A percentile compares a stretch with the other conserved stretches of the same genome.
phyloP scores from a whole-genome alignment of 768 basidiomycete species.

The Termitomyces titanicus region DNA sequence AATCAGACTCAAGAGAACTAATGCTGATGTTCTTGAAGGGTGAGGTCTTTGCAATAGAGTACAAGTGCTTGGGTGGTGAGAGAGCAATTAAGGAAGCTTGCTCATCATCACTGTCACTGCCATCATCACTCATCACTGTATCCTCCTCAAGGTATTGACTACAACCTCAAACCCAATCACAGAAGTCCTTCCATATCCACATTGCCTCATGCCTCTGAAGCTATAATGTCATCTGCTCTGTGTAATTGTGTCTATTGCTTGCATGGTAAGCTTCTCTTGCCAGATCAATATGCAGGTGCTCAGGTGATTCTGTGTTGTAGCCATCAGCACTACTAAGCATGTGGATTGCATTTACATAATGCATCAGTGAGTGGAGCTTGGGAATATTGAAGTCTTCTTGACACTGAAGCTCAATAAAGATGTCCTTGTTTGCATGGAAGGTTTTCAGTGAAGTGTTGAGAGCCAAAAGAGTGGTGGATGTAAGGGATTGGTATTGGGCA shows the following conservation, averaged over 20 bases:
- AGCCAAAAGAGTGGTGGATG: slow-evolving; percentile 17
- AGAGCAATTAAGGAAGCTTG: not conserved
- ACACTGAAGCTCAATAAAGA: slow-evolving; percentile 24
- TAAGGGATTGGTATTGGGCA: slow-evolving; percentile 3
- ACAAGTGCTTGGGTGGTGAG: not conserved
- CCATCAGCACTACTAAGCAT: slow-evolving; percentile 16
- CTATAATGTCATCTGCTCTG: slow-evolving; percentile 35
- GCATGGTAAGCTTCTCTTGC: slow-evolving; percentile 17
- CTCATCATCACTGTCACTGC: not conserved
- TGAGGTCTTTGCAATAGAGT: not conserved
- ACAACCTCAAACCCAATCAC: not conserved
- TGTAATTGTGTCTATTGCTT: slow-evolving; percentile 25
- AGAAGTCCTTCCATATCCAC: not conserved
- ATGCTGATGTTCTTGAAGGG: not conserved
- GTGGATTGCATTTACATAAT: slow-evolving; percentile 27
- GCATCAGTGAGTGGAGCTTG: slow-evolving; percentile 30
- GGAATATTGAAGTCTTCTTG: slow-evolving; percentile 34
- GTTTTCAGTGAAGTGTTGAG: slow-evolving; percentile 18
- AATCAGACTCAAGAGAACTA: not conserved
- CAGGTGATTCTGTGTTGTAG: not conserved
- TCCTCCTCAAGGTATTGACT: no score
- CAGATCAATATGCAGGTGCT: not conserved
- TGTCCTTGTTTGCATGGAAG: slow-evolving; percentile 29
- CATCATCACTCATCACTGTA: not conserved
- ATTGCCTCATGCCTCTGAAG: slow-evolving; percentile 19